These are phyloP conservation scores for Pleomassaria siparia DNA, from an alignment of 2,329 filamentous ascomycete genomes.

Conservation along the genomic window DNA sequence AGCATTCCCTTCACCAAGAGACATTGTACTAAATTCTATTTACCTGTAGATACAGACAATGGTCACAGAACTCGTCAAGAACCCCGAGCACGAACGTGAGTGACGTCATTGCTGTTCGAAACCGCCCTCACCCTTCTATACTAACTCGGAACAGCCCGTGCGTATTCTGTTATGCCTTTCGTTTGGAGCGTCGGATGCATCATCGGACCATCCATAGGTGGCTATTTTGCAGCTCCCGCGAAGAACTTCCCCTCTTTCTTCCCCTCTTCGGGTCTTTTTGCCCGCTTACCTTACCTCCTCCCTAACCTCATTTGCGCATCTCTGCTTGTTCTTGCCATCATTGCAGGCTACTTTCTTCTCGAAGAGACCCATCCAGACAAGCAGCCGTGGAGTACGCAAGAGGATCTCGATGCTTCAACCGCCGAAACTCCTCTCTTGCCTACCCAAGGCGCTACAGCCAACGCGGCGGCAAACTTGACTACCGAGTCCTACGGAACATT, in stretches of 20 bases:
- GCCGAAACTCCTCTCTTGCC: slow-evolving; percentile 75
- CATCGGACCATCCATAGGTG: slow-evolving; percentile 81
- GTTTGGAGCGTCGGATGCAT: slow-evolving; percentile 92
- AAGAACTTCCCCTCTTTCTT: slow-evolving; percentile 73
- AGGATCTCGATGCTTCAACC: slow-evolving; percentile 43
- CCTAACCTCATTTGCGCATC: slow-evolving; percentile 83
- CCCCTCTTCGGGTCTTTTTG: slow-evolving; percentile 68
- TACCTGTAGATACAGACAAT: slow-evolving; percentile 1
- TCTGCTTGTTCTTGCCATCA: slow-evolving; percentile 75
- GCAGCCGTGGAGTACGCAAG: slow-evolving; percentile 54
- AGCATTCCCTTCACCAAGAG: slow-evolving; percentile 60
- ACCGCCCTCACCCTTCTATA: no score
- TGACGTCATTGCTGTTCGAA: slow-evolving; percentile 18
- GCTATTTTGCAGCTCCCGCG: slow-evolving; percentile 78
- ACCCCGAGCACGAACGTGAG: slow-evolving; percentile 83
- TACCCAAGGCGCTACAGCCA: slow-evolving; percentile 72
- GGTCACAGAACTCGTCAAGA: slow-evolving; percentile 84
- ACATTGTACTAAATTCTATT: not conserved
- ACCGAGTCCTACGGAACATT: slow-evolving; percentile 82
- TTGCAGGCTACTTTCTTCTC: slow-evolving; percentile 77
- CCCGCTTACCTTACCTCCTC: slow-evolving; percentile 79
- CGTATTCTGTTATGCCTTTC: slow-evolving; percentile 91
- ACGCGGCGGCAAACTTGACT: slow-evolving; percentile 71
- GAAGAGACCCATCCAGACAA: slow-evolving; percentile 89
- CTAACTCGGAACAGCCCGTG: slow-evolving; percentile 59